phyloP scores from a whole-genome alignment of 495 filamentous ascomycete species.

The Trichocladium uniseriatum region DNA sequence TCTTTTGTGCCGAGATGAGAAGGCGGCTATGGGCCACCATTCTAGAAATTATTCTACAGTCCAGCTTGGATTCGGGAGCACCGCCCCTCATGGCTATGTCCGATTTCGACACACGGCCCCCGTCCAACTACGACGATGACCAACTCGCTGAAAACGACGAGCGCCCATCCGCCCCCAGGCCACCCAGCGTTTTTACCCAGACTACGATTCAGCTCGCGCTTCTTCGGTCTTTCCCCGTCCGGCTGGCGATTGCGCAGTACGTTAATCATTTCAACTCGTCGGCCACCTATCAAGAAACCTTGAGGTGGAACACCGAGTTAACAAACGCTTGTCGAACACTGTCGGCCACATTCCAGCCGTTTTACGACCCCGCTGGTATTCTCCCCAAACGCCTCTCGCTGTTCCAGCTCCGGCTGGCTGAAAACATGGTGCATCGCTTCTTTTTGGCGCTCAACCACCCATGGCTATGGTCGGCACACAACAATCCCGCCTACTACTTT shows the following conservation, averaged over 20 bases:
- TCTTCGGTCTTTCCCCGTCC: slow-evolving; percentile 26
- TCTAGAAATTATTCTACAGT: slow-evolving; percentile 51
- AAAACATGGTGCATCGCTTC: slow-evolving; percentile 42
- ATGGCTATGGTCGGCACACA: slow-evolving; percentile 25
- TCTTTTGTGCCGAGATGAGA: slow-evolving; percentile 54
- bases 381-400: slow-evolving; percentile 26
- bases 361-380: slow-evolving; percentile 28
- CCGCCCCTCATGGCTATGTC: slow-evolving; percentile 44
- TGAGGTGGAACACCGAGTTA: slow-evolving; percentile 31
- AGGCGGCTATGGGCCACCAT: slow-evolving; percentile 61
- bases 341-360: slow-evolving; percentile 22
- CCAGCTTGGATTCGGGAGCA: slow-evolving; percentile 51
- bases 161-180: slow-evolving; percentile 8
- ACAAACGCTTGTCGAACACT: slow-evolving; percentile 26
- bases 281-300: slow-evolving; percentile 29
- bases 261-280: slow-evolving; percentile 27
- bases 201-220: slow-evolving; percentile 32
- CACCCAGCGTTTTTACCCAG: slow-evolving; percentile 28
- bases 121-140: slow-evolving; percentile 44
- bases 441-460: slow-evolving; percentile 44
- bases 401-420: slow-evolving; percentile 31
- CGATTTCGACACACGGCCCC: slow-evolving; percentile 50
- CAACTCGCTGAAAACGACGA: slow-evolving; percentile 29
- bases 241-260: slow-evolving; percentile 30
- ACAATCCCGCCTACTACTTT: slow-evolving; percentile 38